Evolutionary conservation across 305 asterid genomes (phyloP), one percentile per base, ranked within the genome.

Genomic region (Andrographis paniculata): DNA sequence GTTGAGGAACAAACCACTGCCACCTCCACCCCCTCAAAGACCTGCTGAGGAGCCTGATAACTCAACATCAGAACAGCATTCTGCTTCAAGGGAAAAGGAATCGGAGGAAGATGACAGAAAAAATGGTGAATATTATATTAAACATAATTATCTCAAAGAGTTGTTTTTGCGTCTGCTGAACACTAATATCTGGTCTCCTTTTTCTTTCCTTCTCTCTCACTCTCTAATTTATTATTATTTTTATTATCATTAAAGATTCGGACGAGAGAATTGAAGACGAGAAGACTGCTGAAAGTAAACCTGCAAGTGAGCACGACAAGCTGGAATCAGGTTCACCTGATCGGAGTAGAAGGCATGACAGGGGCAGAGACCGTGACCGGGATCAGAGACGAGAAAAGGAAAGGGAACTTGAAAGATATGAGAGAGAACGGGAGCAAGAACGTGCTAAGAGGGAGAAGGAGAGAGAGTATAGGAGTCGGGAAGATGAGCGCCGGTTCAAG

Each of bases 401-500:
- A 68, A 75, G 87, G 64, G 97, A 87, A 66, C 75, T 87, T 15
- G 97, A 92, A 75, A 81, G 97, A 60, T 79, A 81, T 21, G 97
- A 92, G 75, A 77, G 91, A 73, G 94, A 84, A 49, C 78, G 99
- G 50, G 99, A 92, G 65, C 93, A 79, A 50, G 95, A 92, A 46
- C 87, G 99, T 53, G 82, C 85, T 28, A 92, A 79, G 78, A 72
- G 96, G 69, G 99, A 92, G 78, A 84, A 85, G 69, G 99, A 91
- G 40, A 79, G 94, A 61, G 95, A 84, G 62, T 65, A 92, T 63
- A 87, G 81, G 66, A 78, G 77, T 62, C 82, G 95, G 55, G 99
- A 92, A 58, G 99, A 92, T 68, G 99, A 92, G 45, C 89, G 99
- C 20, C 75, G 95, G 65, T 92, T 66, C 56, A 84, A 79, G 79